Base-by-base conservation (phyloP, 2,329 filamentous ascomycete genomes). In the Fusarium sulawesiense region DNA sequence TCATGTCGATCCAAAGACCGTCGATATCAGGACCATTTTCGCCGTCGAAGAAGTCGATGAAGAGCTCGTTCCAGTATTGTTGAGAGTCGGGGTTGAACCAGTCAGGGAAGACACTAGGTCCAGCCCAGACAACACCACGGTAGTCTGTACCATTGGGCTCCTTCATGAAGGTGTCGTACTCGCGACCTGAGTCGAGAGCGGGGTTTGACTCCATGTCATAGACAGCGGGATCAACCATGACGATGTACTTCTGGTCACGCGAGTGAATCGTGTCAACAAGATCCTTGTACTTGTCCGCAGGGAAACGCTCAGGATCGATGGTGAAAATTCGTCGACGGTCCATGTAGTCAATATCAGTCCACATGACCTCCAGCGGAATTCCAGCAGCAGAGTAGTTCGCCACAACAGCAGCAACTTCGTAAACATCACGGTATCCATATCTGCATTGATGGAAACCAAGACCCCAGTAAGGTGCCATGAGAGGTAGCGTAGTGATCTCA, bases 181-280 rank as follows among this genome's bases (percentile, higher is more conserved):
- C 75, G 6, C 83, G 76, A 8, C 84, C 84, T 5, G 78, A 77
- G 13, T 81, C 74, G 44, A 72, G 69, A 1, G 72, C 72, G 1
- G 56, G 58, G 14, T 84, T 80, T 1, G 82, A 73, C 25, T 79
- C 80, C 64, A 86, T 85, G 37, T 86, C 83, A 37, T 85, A 83
- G 2, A 88, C 88, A 4, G 91, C 90, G 20, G 91, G 91, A 71
- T 96, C 93, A 2, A 95, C 91, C 88, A 96, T 96, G 48, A 94
- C 81, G 30, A 93, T 86, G 68, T 92, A 93, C 48, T 91, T 86
- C 76, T 93, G 91, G 44, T 91, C 80, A 59, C 89, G 85, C 9
- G 80, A 77, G 73, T 94, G 92, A 0, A 96, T 84, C 23, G 91
- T 87, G 37, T 86, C 82, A 23, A 91, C 89, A 2, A 94, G 80